Evolutionary conservation across 306 rosid species (phyloP).

Genomic region (Herpetospermum pedunculosum): DNA sequence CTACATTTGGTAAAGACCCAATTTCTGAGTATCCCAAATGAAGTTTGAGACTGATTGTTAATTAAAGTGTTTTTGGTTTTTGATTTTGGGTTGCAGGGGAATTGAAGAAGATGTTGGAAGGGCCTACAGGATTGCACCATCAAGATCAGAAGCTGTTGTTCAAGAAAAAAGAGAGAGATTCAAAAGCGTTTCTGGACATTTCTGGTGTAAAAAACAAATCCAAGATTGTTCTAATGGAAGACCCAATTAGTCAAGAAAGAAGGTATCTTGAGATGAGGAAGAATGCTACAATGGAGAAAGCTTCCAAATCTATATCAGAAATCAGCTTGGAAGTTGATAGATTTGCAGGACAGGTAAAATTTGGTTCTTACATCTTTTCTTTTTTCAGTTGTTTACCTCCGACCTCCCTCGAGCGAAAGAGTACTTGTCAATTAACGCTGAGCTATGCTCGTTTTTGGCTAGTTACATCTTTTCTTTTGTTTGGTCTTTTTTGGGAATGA

Average conservation of each 20-base stretch:
- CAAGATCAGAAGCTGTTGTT: constrained; percentile 79
- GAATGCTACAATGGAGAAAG: constrained; percentile 80
- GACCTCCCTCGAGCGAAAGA: too few species aligned
- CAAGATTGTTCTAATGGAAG: constrained; percentile 64
- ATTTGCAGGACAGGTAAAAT: constrained; percentile 77
- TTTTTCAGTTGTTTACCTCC: too few species aligned
- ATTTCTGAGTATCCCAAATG: neutral
- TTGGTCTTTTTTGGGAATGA: neutral
- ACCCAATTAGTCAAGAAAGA: constrained; percentile 82
- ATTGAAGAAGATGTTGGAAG: constrained; percentile 77
- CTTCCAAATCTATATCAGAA: constrained; percentile 65
- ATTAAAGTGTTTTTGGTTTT: neutral
- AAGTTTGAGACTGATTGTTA: neutral
- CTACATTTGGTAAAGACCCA: constrained; percentile 55
- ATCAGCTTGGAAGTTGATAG: constrained; percentile 86
- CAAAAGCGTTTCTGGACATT: constrained; percentile 70
- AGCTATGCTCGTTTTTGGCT: too few species aligned
- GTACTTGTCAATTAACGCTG: too few species aligned
- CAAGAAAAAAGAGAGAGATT: constrained; percentile 87
- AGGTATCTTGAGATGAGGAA: constrained; percentile 66
- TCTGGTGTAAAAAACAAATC: constrained; percentile 78
- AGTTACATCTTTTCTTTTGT: too few species aligned
- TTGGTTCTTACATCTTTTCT: too few species aligned
- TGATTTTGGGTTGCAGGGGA: constrained; percentile 38
- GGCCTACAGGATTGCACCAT: constrained; percentile 83